These are phyloP conservation scores for Clitopilus hobsonii DNA, from an alignment of 768 basidiomycete species.

Conservation along the genomic window DNA sequence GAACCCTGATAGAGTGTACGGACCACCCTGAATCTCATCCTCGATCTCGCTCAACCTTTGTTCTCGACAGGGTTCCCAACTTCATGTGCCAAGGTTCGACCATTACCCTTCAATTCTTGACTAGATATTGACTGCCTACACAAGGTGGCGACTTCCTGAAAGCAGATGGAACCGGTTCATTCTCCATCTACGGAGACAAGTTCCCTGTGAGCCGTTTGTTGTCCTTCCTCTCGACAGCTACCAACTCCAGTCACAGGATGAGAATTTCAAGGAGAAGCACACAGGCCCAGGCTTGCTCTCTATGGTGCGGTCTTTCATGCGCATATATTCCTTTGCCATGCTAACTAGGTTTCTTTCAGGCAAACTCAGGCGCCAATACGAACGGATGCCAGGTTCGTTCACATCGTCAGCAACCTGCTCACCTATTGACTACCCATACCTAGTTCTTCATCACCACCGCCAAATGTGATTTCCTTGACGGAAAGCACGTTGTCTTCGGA, in stretches of 20 bases:
- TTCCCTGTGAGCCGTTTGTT: conserved; percentile 72
- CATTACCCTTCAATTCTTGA: background rate
- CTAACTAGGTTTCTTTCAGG: conserved; percentile 40
- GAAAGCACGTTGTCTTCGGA: conserved; percentile 92
- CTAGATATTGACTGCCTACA: conserved; percentile 92
- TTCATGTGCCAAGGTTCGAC: conserved; percentile 93
- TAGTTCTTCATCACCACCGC: conserved; percentile 97
- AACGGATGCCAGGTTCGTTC: conserved; percentile 80
- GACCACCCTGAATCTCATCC: conserved; percentile 2
- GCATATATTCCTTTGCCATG: conserved; percentile 1
- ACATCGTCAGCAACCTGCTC: background rate
- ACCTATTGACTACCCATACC: background rate
- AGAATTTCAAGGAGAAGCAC: conserved; percentile 93
- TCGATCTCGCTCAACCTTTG: background rate
- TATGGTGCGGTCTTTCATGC: conserved; percentile 52
- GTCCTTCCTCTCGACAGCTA: background rate
- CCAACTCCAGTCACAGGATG: conserved; percentile 52
- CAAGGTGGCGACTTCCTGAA: conserved; percentile 95
- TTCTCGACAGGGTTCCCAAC: conserved; percentile 64
- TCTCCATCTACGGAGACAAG: conserved; percentile 96
- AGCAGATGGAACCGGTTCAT: conserved; percentile 90
- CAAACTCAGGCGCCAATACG: conserved; percentile 91
- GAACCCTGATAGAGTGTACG: conserved; percentile 61
- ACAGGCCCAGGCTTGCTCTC: conserved; percentile 81
- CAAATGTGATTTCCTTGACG: conserved; percentile 93